phyloP scores from a whole-genome alignment of 208 protist genomes.

The Borovskyia barvae region DNA sequence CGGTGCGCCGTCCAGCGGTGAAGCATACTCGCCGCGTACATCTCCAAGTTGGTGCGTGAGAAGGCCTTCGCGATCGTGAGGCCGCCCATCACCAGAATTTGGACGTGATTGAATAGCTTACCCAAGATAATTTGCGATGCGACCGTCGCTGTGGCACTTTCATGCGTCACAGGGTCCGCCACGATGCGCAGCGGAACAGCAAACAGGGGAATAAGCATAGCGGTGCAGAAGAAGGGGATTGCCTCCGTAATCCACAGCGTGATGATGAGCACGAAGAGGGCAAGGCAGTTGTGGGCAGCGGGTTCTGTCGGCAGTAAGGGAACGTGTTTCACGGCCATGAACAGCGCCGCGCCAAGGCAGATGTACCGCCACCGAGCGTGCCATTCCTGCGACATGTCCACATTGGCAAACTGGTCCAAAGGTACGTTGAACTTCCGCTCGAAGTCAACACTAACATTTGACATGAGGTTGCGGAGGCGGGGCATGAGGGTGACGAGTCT shows the following conservation, averaged over 20 bases:
- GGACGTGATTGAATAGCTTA: conserved; percentile 87
- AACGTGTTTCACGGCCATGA: conserved; percentile 52
- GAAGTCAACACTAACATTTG: conserved; percentile 67
- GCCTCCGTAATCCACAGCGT: conserved; percentile 92
- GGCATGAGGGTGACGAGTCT: conserved; percentile 71
- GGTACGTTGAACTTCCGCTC: conserved; percentile 86
- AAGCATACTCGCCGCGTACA: conserved; percentile 72
- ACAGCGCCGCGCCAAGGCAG: conserved; percentile 67
- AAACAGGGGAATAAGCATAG: conserved; percentile 90
- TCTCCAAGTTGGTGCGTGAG: conserved; percentile 83
- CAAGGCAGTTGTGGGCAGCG: conserved; percentile 88
- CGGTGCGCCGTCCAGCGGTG: conserved; percentile 75
- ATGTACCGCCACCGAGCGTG: conserved; percentile 78
- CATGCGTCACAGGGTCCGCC: conserved; percentile 45
- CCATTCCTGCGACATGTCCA: conserved; percentile 70
- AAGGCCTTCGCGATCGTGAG: conserved; percentile 90
- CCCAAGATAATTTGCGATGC: conserved; percentile 80
- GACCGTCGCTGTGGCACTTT: conserved; percentile 50
- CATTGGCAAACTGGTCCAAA: conserved; percentile 77
- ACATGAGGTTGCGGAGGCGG: conserved; percentile 62
- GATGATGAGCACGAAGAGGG: conserved; percentile 84
- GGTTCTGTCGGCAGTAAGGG: conserved; percentile 65
- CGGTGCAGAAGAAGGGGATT: conserved; percentile 91
- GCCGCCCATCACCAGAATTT: conserved; percentile 92
- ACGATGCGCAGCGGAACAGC: conserved; percentile 85